Conservation (phyloP, 1,284 basidiomycete genomes). For the Rhizopogon parksii region DNA sequence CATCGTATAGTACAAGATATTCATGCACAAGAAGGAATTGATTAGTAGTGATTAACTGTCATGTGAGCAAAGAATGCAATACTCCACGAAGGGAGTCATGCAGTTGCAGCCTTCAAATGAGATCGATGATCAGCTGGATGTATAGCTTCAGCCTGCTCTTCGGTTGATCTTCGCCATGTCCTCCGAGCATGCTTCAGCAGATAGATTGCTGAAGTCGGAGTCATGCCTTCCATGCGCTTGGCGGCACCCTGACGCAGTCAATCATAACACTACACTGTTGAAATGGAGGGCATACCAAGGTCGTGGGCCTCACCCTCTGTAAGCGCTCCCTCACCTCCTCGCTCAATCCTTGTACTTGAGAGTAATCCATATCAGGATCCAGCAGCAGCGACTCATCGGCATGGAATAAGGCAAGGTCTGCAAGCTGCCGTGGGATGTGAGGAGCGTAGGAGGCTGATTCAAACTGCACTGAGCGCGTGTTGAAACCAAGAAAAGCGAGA, state of each 20-base stretch:
- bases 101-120: background rate
- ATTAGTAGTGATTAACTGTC: background rate
- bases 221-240: constrained; percentile 85
- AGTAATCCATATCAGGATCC: constrained; percentile 67
- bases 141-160: background rate
- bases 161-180: constrained; percentile 18
- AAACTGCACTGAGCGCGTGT: background rate
- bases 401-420: constrained; percentile 71
- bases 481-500: background rate
- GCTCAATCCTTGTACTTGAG: constrained; percentile 60
- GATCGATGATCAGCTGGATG: background rate
- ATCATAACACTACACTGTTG: background rate
- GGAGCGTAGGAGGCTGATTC: constrained; percentile 40
- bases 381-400: constrained; percentile 71
- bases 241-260: constrained; percentile 57
- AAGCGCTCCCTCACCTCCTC: constrained; percentile 71
- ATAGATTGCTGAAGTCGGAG: constrained; percentile 60
- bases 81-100: background rate
- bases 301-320: constrained; percentile 53
- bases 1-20: too few relatives aligned
- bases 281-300: constrained; percentile 43
- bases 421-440: constrained; percentile 62
- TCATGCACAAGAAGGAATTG: background rate
- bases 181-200: constrained; percentile 59
- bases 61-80: background rate